Evolutionary conservation across 108 stramenopile genomes (phyloP).

Genomic region (Fistulifera pelliculosa): DNA sequence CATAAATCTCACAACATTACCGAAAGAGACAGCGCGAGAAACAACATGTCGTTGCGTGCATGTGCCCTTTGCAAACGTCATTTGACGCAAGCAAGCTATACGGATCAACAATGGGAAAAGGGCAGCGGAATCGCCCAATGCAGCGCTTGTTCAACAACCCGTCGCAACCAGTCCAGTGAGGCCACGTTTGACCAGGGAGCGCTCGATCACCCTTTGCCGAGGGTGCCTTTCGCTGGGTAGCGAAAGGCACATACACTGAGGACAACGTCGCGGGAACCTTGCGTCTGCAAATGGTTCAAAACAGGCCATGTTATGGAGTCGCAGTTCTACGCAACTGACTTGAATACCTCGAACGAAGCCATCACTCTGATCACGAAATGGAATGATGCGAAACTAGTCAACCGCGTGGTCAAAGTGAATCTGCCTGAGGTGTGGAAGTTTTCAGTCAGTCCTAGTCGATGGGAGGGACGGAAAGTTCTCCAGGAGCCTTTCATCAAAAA

Average conservation of each 20-base stretch:
- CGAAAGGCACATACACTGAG: conserved; percentile 26
- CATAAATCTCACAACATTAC: too few relatives aligned
- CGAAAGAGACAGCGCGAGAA: too few relatives aligned
- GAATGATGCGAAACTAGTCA: conserved; percentile 20
- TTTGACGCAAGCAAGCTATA: conserved; percentile 8
- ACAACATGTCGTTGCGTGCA: conserved; percentile 6
- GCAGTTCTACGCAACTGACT: conserved; percentile 24
- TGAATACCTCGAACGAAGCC: conserved; percentile 20
- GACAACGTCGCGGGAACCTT: conserved; percentile 18
- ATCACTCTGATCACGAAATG: conserved; percentile 23
- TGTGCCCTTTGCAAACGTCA: conserved; percentile 12
- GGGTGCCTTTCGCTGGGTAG: conserved; percentile 31
- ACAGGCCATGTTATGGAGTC: conserved; percentile 22
- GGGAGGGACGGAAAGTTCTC: conserved; percentile 24
- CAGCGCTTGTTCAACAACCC: conserved; percentile 16
- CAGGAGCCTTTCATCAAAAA: conserved; percentile 31
- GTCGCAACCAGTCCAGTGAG: conserved; percentile 15
- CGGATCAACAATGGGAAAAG: conserved; percentile 22
- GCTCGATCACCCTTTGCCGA: conserved; percentile 26
- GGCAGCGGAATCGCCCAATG: conserved; percentile 13
- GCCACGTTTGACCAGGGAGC: conserved; percentile 15
- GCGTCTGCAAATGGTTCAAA: conserved; percentile 43
- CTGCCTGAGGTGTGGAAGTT: conserved; percentile 30
- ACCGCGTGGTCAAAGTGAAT: conserved; percentile 28
- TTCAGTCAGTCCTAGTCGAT: background rate